Evolutionary conservation across 306 rosid species (phyloP), one percentile per base, ranked within the genome.

Genomic region (Quercus berberidifolia): DNA sequence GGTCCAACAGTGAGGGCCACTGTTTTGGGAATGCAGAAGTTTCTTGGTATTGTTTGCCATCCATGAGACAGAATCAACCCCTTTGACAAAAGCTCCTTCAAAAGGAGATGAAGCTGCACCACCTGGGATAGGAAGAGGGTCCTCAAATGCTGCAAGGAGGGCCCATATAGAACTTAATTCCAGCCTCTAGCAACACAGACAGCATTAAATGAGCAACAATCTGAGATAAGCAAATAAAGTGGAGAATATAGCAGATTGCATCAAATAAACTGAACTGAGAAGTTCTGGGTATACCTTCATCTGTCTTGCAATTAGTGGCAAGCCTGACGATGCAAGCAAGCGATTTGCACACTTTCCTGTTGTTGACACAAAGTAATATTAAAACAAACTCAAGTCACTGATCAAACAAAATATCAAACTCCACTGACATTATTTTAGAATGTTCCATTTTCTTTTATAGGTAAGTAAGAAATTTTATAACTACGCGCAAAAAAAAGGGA

Each of bases 131-230:
- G 92, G 94, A 87, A 94, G 97, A 55, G 97, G 97, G 64, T 92
- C 93, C 75, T 92, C 93, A 84, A 92, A 94, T 46, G 97, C 93
- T 41, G 99, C 97, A 60, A 94, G 91, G 80, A 94, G 94, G 69
- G 97, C 99, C 99, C 99, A 94, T 79, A 92, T 89, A 78, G 99
- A 92, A 85, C 90, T 94, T 87, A 94, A 85, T 74, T 94, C 99
- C 85, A 91, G 77, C 89, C 92, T 94, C 97, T 94, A 76, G 74
- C 55, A 84, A 69, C 55, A 74, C 33, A 64, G 74, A 73, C n/a
- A 80, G 64, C 74, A 74, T 63, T 69, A 73, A 76, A 71, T 76
- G 71, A 62, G 68, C 71, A 73, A 67, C 55, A 31, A 59, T 23
- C 67, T 55, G 84, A 81, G 83, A 74, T 19, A 58, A 41, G 65